Base-by-base conservation (phyloP, 345 rosid genomes). In the Carallia brachiata region DNA sequence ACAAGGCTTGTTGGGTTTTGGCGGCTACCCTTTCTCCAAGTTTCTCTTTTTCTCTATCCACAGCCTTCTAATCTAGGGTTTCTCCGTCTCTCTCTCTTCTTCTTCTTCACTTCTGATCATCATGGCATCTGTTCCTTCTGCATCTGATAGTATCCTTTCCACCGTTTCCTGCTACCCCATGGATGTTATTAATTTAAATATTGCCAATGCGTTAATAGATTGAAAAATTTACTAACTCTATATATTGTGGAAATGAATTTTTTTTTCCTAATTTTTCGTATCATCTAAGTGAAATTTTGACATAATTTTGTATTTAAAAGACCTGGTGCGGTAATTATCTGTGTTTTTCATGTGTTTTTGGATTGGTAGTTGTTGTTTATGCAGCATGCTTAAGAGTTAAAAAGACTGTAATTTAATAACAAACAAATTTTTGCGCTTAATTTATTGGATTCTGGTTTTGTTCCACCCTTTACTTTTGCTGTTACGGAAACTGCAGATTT, bases 141-240 rank as follows among this genome's bases (percentile, higher is more conserved):
- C 89, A 52, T 71, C 94, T 65, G 91, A 84, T 75, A 83, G 84
- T 82, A 83, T 86, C 89, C 82, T 73, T 80, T 4, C 77, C 66
- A 30, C 28, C 68, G 2, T 84, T 81, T 23, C 73, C 83, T 81
- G 40, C 40, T 37, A 1, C 81, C 81, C 73, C 75, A 78, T 84
- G 65, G 83, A 82, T 77, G 72, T 69, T 82, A 71, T 75, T 72
- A 40, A 52, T 8, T 68, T 54, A 12, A 61, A 66, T 62, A 40
- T 4, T 16, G 28, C 15, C 67, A 16, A 32, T 37, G 58, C 32
- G 31, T n/a, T 55, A 19, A 2, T 36, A 58, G 67, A 55, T 30
- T 62, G 68, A 31, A 4, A 5, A 15, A 23, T 16, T 28, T 30
- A 50, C 6, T 23, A 34, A 23, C 23, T 7, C 36, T 61, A 36